Base-by-base conservation (phyloP, 108 stramenopile species). In the Pseudonitzschia multiseries region DNA sequence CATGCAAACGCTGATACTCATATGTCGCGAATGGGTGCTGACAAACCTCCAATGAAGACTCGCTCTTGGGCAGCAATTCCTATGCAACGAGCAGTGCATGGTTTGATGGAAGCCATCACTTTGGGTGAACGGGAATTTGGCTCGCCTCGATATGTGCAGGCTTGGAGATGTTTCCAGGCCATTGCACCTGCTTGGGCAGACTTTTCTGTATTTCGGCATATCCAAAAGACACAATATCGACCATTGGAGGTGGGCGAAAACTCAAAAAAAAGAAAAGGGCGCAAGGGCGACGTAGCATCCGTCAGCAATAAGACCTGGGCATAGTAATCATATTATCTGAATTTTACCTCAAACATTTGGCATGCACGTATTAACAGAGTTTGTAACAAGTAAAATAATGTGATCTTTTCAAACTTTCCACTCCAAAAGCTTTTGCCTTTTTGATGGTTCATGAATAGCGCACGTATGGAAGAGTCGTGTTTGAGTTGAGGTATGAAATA, bases 81-180 rank as follows among this genome's bases (percentile, higher is more conserved):
- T 6, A 26, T 77, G 4, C 64, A 70, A 46, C 70, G 71, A 43
- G 76, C 76, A 8, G 70, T 71, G 14, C 54, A 66, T 33, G 65
- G 40, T 43, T 70, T 77, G 28, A 17, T 77, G 13, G 62, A 44
- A 8, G 70, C 70, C 18, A 32, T 77, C 27, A 70, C 76, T 32
- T 42, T 53, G 27, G 76, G 76, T 26, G 52, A 65, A 27, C 76
- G 76, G 12, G 76, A 77, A 27, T 77, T 65, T 57, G 76, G 76
- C 12, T 46, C 43, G 9, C 76, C 76, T 10, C 17, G 40, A 20
- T 31, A 57, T 32, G 69, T 77, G 46, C 56, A 77, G n/a, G 10
- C 48, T 52, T 76, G 75, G 75, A 54, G 75, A 43, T 76, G 36
- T 46, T 48, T 76, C n/a, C 68, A 62, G 29, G 61, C 44, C 22